Percentiles rank a stretch among this genome's conserved stretches.
Evolutionary conservation across 345 rosid genomes (phyloP).

Genomic region (Ailanthus altissimus): DNA sequence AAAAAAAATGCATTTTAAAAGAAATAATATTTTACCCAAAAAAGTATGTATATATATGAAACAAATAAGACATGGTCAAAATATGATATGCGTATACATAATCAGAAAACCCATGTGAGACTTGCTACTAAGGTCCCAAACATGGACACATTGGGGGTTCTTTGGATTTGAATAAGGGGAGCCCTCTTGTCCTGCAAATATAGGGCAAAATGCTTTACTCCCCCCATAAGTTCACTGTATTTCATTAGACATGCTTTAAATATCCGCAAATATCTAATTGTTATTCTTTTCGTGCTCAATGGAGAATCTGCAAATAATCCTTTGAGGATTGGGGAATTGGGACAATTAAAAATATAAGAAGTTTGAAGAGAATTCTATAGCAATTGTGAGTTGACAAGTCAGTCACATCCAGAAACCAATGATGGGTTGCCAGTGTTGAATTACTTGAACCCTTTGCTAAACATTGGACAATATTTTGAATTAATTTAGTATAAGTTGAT

Average conservation of each 20-base stretch:
- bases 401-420: neutral
- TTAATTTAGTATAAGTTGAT: too few species aligned
- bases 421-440: neutral
- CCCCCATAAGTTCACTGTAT: slow-evolving; percentile 3
- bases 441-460: neutral
- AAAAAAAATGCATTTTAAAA: neutral
- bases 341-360: neutral
- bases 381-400: neutral
- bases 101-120: slow-evolving; percentile 20
- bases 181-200: slow-evolving; percentile 17
- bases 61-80: neutral
- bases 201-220: neutral
- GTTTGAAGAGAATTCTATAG: neutral
- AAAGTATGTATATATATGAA: neutral
- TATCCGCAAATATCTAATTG: neutral
- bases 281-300: neutral
- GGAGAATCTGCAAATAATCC: neutral
- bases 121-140: slow-evolving; percentile 5
- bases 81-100: too few species aligned
- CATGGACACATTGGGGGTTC: neutral
- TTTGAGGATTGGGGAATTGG: neutral
- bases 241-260: slow-evolving; percentile 7
- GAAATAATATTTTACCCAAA: neutral
- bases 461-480: neutral
- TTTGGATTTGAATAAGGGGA: slow-evolving; percentile 6